phyloP scores from a whole-genome alignment of 305 asterid genomes.

The Fraxinus sp. region DNA sequence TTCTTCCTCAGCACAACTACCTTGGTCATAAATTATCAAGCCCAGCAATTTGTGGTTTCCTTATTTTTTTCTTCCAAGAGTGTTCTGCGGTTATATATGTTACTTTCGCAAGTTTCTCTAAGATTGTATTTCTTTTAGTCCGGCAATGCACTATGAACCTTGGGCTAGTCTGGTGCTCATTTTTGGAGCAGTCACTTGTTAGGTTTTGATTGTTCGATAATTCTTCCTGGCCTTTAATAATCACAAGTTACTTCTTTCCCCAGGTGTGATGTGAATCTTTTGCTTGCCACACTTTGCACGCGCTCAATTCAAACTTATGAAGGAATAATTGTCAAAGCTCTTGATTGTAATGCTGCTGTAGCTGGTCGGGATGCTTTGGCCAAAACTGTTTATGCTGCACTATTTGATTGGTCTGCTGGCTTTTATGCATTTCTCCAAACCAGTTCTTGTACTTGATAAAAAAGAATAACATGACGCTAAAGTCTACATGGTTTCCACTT shows the following conservation, averaged over 20 bases:
- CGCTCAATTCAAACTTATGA: conserved; percentile 91
- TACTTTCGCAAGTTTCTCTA: conserved; percentile 22
- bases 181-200: conserved; percentile 13
- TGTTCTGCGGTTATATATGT: not conserved
- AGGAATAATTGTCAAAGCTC: conserved; percentile 81
- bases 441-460: conserved; percentile 21
- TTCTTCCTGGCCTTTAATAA: conserved; percentile 27
- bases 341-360: conserved; percentile 84
- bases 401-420: conserved; percentile 84
- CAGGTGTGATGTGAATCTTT: conserved; percentile 83
- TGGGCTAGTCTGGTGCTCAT: conserved; percentile 10
- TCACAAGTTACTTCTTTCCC: conserved; percentile 20
- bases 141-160: not conserved
- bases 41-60: conserved; percentile 11
- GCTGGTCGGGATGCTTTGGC: conserved; percentile 98
- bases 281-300: conserved; percentile 82
- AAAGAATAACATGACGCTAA: conserved; percentile 21
- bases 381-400: conserved; percentile 84
- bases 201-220: not conserved
- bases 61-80: conserved; percentile 3
- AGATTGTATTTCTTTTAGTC: conserved; percentile 11
- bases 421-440: conserved; percentile 16
- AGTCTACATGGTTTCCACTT: conserved; percentile 15
- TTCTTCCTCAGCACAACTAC: not conserved
- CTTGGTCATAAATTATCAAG: conserved; percentile 17